Percentiles rank a stretch among this genome's conserved stretches.
Evolutionary conservation across 148 eudicot genomes (phyloP).

Genomic region (Salicornia ramosissima): DNA sequence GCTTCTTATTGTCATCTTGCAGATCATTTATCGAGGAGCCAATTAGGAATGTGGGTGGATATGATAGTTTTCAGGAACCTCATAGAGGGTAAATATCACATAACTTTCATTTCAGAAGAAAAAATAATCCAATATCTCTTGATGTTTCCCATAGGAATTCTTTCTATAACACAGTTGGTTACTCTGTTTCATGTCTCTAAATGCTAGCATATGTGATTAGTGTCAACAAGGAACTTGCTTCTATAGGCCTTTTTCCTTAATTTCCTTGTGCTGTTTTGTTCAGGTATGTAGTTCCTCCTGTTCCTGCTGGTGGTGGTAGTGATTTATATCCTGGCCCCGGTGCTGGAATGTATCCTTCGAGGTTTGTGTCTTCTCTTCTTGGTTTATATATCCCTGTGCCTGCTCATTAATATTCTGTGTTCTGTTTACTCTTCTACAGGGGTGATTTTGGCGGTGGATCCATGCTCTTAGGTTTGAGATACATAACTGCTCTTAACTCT

Average conservation of each 20-base stretch:
- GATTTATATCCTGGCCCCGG: slow-evolving; percentile 78
- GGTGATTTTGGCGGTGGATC: slow-evolving; percentile 69
- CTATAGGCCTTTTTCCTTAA: neutral
- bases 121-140: neutral
- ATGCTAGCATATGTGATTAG: neutral
- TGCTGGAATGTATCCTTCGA: slow-evolving; percentile 79
- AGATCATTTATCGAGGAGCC: slow-evolving; percentile 21
- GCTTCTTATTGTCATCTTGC: neutral
- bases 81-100: slow-evolving; percentile 21
- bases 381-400: neutral
- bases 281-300: slow-evolving; percentile 55
- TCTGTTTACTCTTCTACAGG: slow-evolving; percentile 32
- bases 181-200: neutral
- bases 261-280: neutral
- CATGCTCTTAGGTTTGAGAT: slow-evolving; percentile 66
- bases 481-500: neutral
- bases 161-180: neutral
- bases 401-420: neutral
- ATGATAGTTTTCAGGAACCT: slow-evolving; percentile 12
- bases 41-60: slow-evolving; percentile 16
- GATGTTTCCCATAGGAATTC: neutral
- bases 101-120: neutral
- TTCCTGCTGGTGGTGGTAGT: slow-evolving; percentile 56
- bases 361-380: slow-evolving; percentile 34
- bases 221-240: neutral